Conservation (phyloP, 129 eudicot species). For the Artemisia argyi region DNA sequence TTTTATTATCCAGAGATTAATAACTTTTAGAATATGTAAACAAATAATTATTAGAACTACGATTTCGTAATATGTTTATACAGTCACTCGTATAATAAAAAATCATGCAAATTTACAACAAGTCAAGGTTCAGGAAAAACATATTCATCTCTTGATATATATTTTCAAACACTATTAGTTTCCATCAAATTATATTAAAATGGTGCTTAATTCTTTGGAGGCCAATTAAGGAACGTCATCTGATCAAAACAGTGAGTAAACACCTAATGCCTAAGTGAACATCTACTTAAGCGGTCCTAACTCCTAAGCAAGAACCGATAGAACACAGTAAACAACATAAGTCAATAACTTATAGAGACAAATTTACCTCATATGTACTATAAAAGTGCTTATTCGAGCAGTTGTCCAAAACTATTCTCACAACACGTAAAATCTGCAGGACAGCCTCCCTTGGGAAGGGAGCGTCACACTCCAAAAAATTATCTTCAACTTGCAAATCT, state of each 20-base stretch:
- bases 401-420: constrained; percentile 79
- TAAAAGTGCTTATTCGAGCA: constrained; percentile 94
- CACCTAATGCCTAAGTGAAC: neutral
- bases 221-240: neutral
- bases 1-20: neutral
- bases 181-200: neutral
- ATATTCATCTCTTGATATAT: constrained; percentile 7
- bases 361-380: constrained; percentile 86
- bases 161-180: neutral
- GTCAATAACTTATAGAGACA: neutral
- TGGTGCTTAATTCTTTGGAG: neutral
- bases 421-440: constrained; percentile 90
- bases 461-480: constrained; percentile 74
- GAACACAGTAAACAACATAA: neutral
- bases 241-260: constrained; percentile 1
- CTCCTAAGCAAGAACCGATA: neutral
- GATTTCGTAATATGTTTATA: neutral
- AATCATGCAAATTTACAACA: neutral
- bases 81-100: neutral
- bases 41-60: neutral
- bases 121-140: neutral
- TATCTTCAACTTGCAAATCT: constrained; percentile 83
- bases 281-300: neutral
- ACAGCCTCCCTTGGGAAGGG: constrained; percentile 92
- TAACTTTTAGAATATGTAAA: neutral